Percentiles rank a stretch among this genome's conserved stretches.
Conservation (phyloP, 106 monocot genomes). For the Allium fistulosum region DNA sequence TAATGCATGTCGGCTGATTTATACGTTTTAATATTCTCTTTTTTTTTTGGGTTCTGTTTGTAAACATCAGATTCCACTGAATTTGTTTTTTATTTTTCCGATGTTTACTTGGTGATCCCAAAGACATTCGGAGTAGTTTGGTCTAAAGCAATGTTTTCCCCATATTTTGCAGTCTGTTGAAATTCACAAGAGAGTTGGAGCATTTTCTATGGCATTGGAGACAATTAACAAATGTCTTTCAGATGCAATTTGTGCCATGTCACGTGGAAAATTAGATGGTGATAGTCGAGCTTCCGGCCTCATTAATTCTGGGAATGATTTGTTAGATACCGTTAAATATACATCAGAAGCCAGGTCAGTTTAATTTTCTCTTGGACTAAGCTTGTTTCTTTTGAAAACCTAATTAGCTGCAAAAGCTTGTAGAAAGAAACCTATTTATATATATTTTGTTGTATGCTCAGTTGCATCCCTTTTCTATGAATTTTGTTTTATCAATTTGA, state of each 20-base stretch:
- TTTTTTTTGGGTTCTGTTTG: too few species aligned
- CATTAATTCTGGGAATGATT: constrained; percentile 82
- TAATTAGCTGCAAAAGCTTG: too few species aligned
- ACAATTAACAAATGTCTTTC: constrained; percentile 95
- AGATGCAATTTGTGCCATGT: constrained; percentile 82
- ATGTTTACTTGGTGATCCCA: background rate
- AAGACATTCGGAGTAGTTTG: background rate
- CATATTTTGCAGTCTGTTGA: constrained; percentile 63
- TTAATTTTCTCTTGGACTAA: constrained; percentile 3
- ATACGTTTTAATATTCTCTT: too few species aligned
- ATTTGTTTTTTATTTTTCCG: background rate
- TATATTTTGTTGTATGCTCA: too few species aligned
- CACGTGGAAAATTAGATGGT: constrained; percentile 79
- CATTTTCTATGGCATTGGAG: constrained; percentile 78
- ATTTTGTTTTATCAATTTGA: too few species aligned
- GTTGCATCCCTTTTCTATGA: too few species aligned
- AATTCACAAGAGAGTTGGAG: constrained; percentile 97
- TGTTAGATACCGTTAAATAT: constrained; percentile 67
- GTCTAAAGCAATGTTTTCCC: too few species aligned
- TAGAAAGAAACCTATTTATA: too few species aligned
- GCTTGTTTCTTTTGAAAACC: too few species aligned
- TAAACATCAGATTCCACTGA: too few species aligned
- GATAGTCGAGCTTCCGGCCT: constrained; percentile 70
- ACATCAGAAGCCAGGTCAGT: constrained; percentile 65
- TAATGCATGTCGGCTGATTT: too few species aligned